Evolutionary conservation across 371 early-diverging fungal species (phyloP).

Genomic region (Mortierella polycephala): DNA sequence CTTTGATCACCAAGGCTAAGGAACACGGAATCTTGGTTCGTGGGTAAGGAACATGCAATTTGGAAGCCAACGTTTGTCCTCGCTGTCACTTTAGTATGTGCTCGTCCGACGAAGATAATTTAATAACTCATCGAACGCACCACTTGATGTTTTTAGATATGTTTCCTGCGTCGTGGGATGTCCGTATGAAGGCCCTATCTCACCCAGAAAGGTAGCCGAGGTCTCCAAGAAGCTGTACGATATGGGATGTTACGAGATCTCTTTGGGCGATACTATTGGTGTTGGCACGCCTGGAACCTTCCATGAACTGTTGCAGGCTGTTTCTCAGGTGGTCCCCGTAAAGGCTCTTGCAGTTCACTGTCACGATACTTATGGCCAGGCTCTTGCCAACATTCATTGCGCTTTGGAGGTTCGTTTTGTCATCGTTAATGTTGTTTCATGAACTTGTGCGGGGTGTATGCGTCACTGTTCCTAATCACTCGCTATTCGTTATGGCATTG

Average conservation of each 20-base stretch:
- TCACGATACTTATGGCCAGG: constrained; percentile 98
- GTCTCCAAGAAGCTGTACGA: constrained; percentile 81
- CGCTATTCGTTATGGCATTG: no score
- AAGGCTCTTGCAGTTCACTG: constrained; percentile 92
- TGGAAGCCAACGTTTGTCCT: not conserved
- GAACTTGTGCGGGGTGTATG: no score
- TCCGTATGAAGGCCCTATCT: constrained; percentile 90
- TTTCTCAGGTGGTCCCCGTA: constrained; percentile 77
- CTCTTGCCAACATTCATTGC: constrained; percentile 91
- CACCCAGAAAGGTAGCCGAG: constrained; percentile 76
- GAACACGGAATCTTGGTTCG: constrained; percentile 81
- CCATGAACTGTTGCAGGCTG: constrained; percentile 76
- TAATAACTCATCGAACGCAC: not conserved
- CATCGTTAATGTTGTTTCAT: constrained; percentile 3
- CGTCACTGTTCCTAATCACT: no score
- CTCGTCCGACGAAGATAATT: not conserved
- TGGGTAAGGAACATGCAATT: constrained; percentile 62
- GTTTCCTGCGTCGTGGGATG: constrained; percentile 95
- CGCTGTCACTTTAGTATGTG: constrained; percentile 8
- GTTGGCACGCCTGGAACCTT: constrained; percentile 88
- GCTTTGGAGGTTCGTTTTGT: constrained; percentile 70
- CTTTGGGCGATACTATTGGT: constrained; percentile 97
- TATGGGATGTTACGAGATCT: constrained; percentile 97
- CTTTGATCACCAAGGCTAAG: constrained; percentile 75
- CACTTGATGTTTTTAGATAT: constrained; percentile 64